Evolutionary conservation across 371 early-diverging fungal species (phyloP), one percentile per base, ranked within the genome.

Genomic region (Basidiobolus heterosporus): DNA sequence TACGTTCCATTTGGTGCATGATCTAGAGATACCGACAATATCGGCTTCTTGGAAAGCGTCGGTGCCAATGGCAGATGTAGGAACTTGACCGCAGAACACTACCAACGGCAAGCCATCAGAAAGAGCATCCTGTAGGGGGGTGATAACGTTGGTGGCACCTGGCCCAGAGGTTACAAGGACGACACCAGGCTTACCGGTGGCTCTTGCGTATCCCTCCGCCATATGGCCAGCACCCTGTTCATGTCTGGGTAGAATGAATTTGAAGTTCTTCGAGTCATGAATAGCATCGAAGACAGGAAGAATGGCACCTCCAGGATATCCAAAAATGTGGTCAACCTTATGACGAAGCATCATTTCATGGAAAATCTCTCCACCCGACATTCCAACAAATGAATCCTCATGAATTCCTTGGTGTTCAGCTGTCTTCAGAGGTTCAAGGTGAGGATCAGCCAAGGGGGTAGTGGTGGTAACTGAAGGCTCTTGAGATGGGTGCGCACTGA

Each of bases 1-100:
- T 36, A 91, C 93, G 60, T 96, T 96, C 96, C 96, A 96, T 61
- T 54, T 49, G 56, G 94, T 89, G 70, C 93, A 93, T n/a, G 85
- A 64, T 20, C 96, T 78, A 45, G 90, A 82, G 57, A 96, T 92
- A 49, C 94, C 94, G 35, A 93, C 75, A 18, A 92, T 74, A 59
- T 96, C 97, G 47, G 93, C 94, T 72, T 96, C 94, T 68, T 96
- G 94, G 77, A 93, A 96, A 24, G 92, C 92, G 58, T 96, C 96
- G 0, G 87, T 84, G 42, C 96, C 96, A 52, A 96, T 87, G 41
- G 90, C 84, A 6, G 80, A 62, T 6, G 88, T 88, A 16, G 85
- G 80, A 30, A 93, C 97, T 70, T 93, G 94, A 36, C 97, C 97
- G 46, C 76, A 73, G 54, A 93, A 90, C 22, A 92, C 93, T 46